These are phyloP conservation scores for Phytophthora quininea DNA, from an alignment of 352 stramenopile genomes.

Conservation along the genomic window DNA sequence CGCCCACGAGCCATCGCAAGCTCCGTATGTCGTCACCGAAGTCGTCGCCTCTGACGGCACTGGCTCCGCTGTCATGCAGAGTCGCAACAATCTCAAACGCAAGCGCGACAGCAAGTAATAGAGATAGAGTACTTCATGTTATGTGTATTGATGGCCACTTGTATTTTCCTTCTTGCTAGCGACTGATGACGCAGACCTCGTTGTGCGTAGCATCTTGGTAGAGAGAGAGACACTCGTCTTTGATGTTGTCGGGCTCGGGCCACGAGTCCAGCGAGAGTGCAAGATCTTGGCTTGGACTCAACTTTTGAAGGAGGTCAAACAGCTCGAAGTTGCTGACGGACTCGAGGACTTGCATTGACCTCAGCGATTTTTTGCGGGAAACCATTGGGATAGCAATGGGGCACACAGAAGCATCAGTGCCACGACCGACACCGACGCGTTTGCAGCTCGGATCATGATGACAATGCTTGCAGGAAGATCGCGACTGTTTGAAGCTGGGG, in stretches of 20 bases:
- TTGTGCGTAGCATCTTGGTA: constrained; percentile 48
- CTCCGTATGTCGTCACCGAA: constrained; percentile 74
- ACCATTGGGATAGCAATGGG: background rate
- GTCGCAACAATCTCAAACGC: constrained; percentile 88
- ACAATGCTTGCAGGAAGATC: background rate
- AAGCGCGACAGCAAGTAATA: constrained; percentile 70
- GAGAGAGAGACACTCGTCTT: constrained; percentile 50
- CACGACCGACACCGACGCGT: constrained; percentile 22
- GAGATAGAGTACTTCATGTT: constrained; percentile 24
- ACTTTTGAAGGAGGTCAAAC: constrained; percentile 9
- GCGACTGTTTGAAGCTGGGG: background rate
- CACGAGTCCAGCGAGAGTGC: constrained; percentile 27
- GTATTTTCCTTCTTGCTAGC: constrained; percentile 18
- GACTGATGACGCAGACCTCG: constrained; percentile 61
- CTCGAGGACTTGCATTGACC: constrained; percentile 12
- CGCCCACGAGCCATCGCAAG: constrained; percentile 41
- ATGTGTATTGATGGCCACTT: constrained; percentile 7
- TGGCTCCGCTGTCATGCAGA: constrained; percentile 80
- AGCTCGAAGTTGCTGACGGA: constrained; percentile 19
- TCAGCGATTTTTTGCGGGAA: background rate
- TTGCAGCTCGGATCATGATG: constrained; percentile 24
- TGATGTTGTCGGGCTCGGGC: constrained; percentile 29
- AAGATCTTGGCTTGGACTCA: constrained; percentile 16
- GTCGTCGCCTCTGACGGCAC: constrained; percentile 77
- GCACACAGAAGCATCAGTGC: constrained; percentile 23